These are phyloP conservation scores for Begonia peltatifolia DNA, from an alignment of 306 rosid species.

Conservation along the genomic window DNA sequence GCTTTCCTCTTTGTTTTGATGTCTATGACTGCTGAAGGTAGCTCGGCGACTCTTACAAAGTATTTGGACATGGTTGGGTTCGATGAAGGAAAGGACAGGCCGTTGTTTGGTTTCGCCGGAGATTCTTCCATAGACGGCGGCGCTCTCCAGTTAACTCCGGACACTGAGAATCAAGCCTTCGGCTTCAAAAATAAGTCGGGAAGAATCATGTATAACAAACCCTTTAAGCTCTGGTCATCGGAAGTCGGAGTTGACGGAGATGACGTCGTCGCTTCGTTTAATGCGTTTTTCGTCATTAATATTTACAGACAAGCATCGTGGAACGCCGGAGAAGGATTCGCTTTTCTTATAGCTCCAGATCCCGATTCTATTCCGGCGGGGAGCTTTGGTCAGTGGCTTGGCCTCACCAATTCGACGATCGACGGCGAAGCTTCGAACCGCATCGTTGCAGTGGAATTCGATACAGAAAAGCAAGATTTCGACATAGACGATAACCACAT, in stretches of 20 bases:
- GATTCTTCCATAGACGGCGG: background rate
- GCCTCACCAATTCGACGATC: conserved; percentile 24
- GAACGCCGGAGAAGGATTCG: conserved; percentile 26
- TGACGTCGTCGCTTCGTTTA: conserved; percentile 29
- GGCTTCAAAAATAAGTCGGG: conserved; percentile 13
- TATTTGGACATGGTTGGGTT: too few species aligned
- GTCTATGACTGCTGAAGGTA: too few species aligned
- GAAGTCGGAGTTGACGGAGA: conserved; percentile 8
- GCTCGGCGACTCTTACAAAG: too few species aligned
- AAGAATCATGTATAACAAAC: conserved; percentile 22
- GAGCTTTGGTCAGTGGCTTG: conserved; percentile 35
- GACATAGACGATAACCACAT: conserved; percentile 30
- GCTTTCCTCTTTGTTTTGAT: too few species aligned
- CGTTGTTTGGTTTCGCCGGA: background rate
- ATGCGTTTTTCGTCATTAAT: conserved; percentile 23
- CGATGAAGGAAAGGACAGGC: too few species aligned
- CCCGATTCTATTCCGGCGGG: conserved; percentile 4
- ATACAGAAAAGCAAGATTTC: conserved; percentile 22
- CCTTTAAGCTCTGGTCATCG: conserved; percentile 25
- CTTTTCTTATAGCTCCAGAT: conserved; percentile 34
- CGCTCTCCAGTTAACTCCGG: conserved; percentile 37
- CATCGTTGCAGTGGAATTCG: conserved; percentile 34
- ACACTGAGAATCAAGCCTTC: background rate
- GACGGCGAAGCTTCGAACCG: conserved; percentile 14
- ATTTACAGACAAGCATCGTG: conserved; percentile 3